Conservation (phyloP, 768 basidiomycete genomes). For the Tulasnella calospora region DNA sequence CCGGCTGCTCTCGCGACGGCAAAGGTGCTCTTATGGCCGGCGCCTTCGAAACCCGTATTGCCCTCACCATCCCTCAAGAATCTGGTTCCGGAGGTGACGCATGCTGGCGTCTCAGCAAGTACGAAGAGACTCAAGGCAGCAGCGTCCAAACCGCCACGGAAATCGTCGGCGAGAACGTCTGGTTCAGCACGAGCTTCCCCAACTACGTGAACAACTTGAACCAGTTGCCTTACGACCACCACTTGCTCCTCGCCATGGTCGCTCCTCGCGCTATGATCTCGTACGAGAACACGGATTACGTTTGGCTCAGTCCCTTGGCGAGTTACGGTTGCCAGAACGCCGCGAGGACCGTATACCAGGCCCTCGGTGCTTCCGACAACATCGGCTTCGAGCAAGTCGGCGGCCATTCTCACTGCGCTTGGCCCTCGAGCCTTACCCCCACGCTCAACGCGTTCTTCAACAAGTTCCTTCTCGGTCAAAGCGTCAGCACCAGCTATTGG, state of each 20-base stretch:
- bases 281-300: conserved; percentile 53
- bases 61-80: conserved; percentile 58
- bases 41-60: conserved; percentile 55
- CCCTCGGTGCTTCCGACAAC: conserved; percentile 44
- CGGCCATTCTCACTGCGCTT: conserved; percentile 52
- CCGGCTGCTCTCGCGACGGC: conserved; percentile 57
- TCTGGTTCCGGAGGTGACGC: conserved; percentile 57
- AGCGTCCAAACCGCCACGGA: conserved; percentile 52
- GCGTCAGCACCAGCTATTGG: conserved; percentile 43
- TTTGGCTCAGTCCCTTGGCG: conserved; percentile 52
- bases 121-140: conserved; percentile 43
- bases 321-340: conserved; percentile 51
- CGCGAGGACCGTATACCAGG: conserved; percentile 49
- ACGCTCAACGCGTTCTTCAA: conserved; percentile 52
- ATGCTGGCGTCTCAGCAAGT: conserved; percentile 58
- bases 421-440: conserved; percentile 46
- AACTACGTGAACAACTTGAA: conserved; percentile 45
- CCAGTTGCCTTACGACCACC: conserved; percentile 56
- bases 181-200: conserved; percentile 52
- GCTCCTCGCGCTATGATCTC: conserved; percentile 52
- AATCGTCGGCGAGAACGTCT: conserved; percentile 58
- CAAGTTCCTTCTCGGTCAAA: conserved; percentile 50
- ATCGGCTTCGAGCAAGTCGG: conserved; percentile 55
- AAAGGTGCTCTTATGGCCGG: conserved; percentile 58
- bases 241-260: conserved; percentile 51